phyloP scores from a whole-genome alignment of 352 stramenopile genomes.

The Globisporangium splendens region DNA sequence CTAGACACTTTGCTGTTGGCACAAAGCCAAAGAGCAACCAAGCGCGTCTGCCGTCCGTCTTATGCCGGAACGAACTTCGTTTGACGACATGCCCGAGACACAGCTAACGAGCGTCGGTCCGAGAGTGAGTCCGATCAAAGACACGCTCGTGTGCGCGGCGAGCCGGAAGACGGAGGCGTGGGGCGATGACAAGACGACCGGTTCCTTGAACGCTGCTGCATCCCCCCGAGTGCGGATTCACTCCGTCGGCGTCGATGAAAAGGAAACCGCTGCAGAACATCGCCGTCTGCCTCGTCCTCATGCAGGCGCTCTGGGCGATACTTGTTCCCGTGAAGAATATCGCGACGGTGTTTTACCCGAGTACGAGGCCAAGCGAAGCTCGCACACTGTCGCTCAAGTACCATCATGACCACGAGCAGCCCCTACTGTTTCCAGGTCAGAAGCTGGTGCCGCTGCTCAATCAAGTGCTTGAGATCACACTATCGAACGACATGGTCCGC shows the following conservation, averaged over 20 bases:
- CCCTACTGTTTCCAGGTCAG: constrained; percentile 13
- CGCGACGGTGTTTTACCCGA: constrained; percentile 28
- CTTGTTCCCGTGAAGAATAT: constrained; percentile 42
- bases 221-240: neutral
- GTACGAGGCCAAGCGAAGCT: constrained; percentile 21
- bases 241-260: neutral
- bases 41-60: neutral
- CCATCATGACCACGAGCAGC: constrained; percentile 3
- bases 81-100: constrained; percentile 13
- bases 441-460: constrained; percentile 28
- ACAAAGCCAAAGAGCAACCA: neutral
- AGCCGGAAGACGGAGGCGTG: constrained; percentile 14
- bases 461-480: constrained; percentile 24
- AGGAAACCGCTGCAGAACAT: constrained; percentile 6
- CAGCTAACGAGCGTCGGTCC: constrained; percentile 11
- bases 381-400: neutral
- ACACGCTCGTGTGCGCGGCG: neutral
- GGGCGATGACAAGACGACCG: constrained; percentile 4
- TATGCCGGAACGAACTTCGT: constrained; percentile 7
- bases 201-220: neutral
- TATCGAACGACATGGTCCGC: constrained; percentile 19
- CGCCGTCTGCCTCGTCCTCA: constrained; percentile 16
- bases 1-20: neutral
- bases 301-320: constrained; percentile 37
- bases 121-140: neutral